phyloP scores from a whole-genome alignment of 805 yeast genomes.

The Starmera amethionina region DNA sequence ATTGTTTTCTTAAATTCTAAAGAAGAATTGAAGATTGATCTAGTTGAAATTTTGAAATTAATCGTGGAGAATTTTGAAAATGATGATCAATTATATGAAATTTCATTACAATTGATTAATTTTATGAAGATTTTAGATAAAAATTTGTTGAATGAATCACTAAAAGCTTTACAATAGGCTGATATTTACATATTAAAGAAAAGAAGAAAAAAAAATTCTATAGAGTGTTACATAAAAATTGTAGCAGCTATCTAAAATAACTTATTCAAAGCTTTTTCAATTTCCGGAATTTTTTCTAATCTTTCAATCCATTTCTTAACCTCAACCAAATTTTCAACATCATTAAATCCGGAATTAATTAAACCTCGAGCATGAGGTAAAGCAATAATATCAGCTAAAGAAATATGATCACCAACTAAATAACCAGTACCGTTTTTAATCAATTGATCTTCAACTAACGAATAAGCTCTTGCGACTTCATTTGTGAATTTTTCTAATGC shows the following conservation, averaged over 20 bases:
- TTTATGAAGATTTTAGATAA: constrained; percentile 20
- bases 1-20: constrained; percentile 32
- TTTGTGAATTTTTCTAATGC: constrained; percentile 36
- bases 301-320: neutral
- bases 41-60: constrained; percentile 15
- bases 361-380: constrained; percentile 33
- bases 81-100: constrained; percentile 22
- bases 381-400: constrained; percentile 46
- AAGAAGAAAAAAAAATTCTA: neutral
- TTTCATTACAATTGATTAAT: constrained; percentile 19
- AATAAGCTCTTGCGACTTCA: constrained; percentile 39
- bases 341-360: constrained; percentile 2
- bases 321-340: neutral
- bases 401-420: constrained; percentile 48
- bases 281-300: neutral
- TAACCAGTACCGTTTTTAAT: constrained; percentile 33
- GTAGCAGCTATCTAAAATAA: neutral
- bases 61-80: constrained; percentile 17
- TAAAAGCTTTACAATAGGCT: neutral
- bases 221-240: neutral
- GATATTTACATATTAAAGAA: no score
- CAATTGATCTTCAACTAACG: constrained; percentile 41
- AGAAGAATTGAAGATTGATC: constrained; percentile 10
- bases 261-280: neutral
- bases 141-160: constrained; percentile 4